Percentiles rank a stretch among this genome's conserved stretches.
Evolutionary conservation across 768 basidiomycete genomes (phyloP).

Genomic region (Calocera cornea): DNA sequence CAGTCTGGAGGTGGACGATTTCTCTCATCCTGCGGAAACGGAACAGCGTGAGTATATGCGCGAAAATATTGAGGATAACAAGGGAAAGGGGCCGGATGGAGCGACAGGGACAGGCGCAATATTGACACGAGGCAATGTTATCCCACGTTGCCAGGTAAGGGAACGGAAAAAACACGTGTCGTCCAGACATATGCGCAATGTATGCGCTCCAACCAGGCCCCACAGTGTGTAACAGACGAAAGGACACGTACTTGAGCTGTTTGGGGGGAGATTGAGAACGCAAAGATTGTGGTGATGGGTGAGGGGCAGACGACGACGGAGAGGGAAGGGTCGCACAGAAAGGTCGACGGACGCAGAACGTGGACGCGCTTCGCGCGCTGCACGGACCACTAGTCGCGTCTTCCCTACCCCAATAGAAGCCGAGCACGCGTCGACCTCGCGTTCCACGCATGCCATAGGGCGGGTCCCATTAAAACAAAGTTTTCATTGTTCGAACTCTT

Average conservation of each 20-base stretch:
- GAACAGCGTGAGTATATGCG: not conserved
- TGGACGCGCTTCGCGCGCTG: constrained; percentile 2
- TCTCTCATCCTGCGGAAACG: constrained; percentile 72
- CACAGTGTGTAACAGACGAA: not conserved
- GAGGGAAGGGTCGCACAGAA: constrained; percentile 5
- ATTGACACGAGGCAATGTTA: not conserved
- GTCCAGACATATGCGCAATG: not conserved
- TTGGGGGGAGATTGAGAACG: not conserved
- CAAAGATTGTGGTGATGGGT: not conserved
- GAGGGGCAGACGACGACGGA: not conserved
- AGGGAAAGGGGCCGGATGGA: not conserved
- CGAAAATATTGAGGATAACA: not conserved
- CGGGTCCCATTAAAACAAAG: not conserved
- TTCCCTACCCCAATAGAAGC: not conserved
- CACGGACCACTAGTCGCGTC: constrained; percentile 5
- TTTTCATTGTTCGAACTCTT: not conserved
- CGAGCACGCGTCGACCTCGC: not conserved
- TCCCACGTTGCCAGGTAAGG: not conserved
- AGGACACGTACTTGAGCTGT: not conserved
- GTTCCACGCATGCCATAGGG: not conserved
- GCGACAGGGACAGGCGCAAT: not conserved
- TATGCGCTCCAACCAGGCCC: not conserved
- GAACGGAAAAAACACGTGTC: not conserved
- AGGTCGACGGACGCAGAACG: constrained; percentile 5
- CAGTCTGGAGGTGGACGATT: constrained; percentile 99